Conservation (phyloP, 495 filamentous ascomycete species). For the Aspergillus taichungensis region DNA sequence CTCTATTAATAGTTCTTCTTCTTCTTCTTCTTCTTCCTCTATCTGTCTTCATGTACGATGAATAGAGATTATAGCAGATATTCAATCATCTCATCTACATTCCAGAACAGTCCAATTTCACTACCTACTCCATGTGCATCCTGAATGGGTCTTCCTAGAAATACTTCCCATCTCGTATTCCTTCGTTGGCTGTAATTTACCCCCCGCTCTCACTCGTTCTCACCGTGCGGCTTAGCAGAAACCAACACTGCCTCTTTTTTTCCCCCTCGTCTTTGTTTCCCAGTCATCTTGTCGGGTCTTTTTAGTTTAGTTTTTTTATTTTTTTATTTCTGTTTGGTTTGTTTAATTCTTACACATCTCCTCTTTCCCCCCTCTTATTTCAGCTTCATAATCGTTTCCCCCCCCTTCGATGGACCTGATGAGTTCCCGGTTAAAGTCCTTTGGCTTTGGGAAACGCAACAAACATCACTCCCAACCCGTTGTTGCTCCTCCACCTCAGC, state of each 20-base stretch:
- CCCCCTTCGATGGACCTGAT: constrained; percentile 46
- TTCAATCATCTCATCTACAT: too few relatives aligned
- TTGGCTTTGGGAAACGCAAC: constrained; percentile 39
- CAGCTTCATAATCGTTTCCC: too few relatives aligned
- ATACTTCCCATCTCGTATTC: too few relatives aligned
- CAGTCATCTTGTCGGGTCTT: not conserved
- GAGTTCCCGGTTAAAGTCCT: constrained; percentile 43
- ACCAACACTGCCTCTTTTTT: constrained; percentile 2
- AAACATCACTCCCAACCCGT: constrained; percentile 21
- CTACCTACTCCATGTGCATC: too few relatives aligned
- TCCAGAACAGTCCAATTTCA: too few relatives aligned
- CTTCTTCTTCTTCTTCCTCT: constrained; percentile 1
- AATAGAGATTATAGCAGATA: too few relatives aligned
- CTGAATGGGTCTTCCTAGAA: too few relatives aligned
- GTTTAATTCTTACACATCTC: not conserved
- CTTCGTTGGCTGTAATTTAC: too few relatives aligned
- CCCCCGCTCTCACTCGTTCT: too few relatives aligned
- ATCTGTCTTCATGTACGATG: too few relatives aligned
- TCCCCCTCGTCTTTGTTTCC: constrained; percentile 2
- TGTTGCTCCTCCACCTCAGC: not conserved
- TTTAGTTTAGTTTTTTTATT: not conserved
- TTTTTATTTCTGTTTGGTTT: not conserved
- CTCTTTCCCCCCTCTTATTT: constrained; percentile 9
- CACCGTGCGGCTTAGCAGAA: too few relatives aligned
- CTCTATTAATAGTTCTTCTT: not conserved